phyloP scores from a whole-genome alignment of 176 grass and related monocot genomes.

The Oropetium thomaeum region DNA sequence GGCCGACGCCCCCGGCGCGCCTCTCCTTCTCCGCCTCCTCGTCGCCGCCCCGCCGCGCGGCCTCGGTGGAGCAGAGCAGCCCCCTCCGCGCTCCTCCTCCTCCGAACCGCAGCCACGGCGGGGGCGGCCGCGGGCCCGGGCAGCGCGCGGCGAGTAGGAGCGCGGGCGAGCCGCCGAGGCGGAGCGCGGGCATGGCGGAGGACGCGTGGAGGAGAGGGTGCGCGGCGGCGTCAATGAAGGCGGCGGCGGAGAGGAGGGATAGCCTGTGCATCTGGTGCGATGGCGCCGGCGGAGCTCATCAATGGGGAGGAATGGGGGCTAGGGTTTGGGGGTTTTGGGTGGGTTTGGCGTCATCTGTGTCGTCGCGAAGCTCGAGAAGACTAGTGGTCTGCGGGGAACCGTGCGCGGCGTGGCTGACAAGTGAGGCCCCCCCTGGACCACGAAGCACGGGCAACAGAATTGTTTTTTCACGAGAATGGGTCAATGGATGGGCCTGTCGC shows the following conservation, averaged over 20 bases:
- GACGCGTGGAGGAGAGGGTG: constrained; percentile 20
- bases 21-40: constrained; percentile 25
- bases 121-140: neutral
- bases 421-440: constrained; percentile 14
- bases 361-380: constrained; percentile 29
- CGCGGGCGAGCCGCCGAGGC: constrained; percentile 36
- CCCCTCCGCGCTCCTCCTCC: constrained; percentile 12
- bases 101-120: constrained; percentile 26
- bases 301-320: constrained; percentile 39
- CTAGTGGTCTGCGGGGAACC: neutral
- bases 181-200: constrained; percentile 53
- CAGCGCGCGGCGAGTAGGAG: constrained; percentile 2
- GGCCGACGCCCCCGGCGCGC: constrained; percentile 7
- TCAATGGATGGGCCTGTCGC: neutral
- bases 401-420: neutral
- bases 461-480: constrained; percentile 4
- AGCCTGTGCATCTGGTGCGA: constrained; percentile 58
- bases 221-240: constrained; percentile 38
- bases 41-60: constrained; percentile 13
- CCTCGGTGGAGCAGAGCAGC: constrained; percentile 36
- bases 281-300: constrained; percentile 34
- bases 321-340: constrained; percentile 40
- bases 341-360: constrained; percentile 24
- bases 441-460: neutral
- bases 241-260: constrained; percentile 15